These are phyloP conservation scores for Alternaria brassicicola DNA, from an alignment of 2,329 filamentous ascomycete genomes.

Conservation along the genomic window DNA sequence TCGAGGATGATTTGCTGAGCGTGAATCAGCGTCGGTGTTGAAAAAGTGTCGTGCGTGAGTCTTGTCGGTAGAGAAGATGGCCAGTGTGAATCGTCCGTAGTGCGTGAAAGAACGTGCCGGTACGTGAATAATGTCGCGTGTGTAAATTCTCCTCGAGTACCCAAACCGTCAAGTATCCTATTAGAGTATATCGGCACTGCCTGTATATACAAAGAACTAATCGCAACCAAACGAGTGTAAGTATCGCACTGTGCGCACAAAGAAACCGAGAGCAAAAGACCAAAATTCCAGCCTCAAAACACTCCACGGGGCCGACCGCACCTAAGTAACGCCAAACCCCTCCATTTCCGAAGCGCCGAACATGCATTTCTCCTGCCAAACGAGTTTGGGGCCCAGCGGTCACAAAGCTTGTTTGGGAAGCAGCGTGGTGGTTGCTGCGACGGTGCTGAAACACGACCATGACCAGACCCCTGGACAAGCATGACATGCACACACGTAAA, in stretches of 20 bases:
- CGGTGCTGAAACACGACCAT: conserved; percentile 27
- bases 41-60: not conserved
- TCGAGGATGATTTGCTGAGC: not conserved
- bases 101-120: not conserved
- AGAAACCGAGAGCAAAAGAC: not conserved
- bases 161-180: not conserved
- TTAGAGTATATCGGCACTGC: not conserved
- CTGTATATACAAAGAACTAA: not conserved
- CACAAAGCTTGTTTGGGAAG: conserved; percentile 22
- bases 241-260: not conserved
- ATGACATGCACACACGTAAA: conserved; percentile 1
- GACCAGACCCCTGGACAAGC: not conserved
- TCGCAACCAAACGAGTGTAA: not conserved
- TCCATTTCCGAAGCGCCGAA: conserved; percentile 2
- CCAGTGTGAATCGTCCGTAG: not conserved
- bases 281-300: not conserved
- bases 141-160: conserved; percentile 4
- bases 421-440: conserved; percentile 32
- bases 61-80: not conserved
- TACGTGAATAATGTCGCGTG: not conserved
- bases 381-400: conserved; percentile 18
- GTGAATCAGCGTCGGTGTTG: not conserved
- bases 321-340: conserved; percentile 6
- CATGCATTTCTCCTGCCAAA: conserved; percentile 21
- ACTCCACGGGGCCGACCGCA: conserved; percentile 2